Evolutionary conservation across 805 yeast species (phyloP), one percentile per base, ranked within the genome.

Genomic region (Candida verbasci): DNA sequence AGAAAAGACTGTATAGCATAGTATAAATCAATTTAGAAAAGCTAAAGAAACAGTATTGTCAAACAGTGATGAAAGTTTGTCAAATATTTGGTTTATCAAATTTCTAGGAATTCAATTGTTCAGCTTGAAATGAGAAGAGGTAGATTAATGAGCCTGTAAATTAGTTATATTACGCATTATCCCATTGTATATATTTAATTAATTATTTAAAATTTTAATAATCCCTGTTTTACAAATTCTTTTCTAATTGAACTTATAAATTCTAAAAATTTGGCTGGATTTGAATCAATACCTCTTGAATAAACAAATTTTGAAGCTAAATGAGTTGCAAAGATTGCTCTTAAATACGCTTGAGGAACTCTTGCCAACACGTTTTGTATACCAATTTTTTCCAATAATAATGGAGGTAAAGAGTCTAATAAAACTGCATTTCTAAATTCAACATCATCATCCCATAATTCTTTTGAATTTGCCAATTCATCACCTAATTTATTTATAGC

Each of bases 401-500:
- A 64, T 31, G 73, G 66, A 35, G 98, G 97, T 42, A 91, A 76
- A 3, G 95, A 84, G 48, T 81, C 83, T 17, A 70, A 53, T 47
- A 93, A 72, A 14, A 91, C 82, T 15, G 78, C 80, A 53, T 85
- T 78, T 62, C 96, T 77, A 68, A 93, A 82, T 34, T 61, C 70
- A 8, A 65, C 61, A 56, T 93, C 97, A 46, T 81, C 83, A 48
- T 76, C 74, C 94, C 97, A 87, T 52, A 93, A 70, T 55, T 83
- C 89, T 49, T 76, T 76, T 17, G 93, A 82, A 31, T 76, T 72
- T 24, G 93, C 81, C 50, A 91, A 75, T 65, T 88, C 94, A 55
- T 86, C 96, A 34, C 82, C 85, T 47, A 89, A 72, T 48, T 82
- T 79, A 61, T 87, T 89, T 58, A 89, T 89, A 22, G 94, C 82